Conservation (phyloP, 2,329 filamentous ascomycete species). For the Penicillium expansum region DNA sequence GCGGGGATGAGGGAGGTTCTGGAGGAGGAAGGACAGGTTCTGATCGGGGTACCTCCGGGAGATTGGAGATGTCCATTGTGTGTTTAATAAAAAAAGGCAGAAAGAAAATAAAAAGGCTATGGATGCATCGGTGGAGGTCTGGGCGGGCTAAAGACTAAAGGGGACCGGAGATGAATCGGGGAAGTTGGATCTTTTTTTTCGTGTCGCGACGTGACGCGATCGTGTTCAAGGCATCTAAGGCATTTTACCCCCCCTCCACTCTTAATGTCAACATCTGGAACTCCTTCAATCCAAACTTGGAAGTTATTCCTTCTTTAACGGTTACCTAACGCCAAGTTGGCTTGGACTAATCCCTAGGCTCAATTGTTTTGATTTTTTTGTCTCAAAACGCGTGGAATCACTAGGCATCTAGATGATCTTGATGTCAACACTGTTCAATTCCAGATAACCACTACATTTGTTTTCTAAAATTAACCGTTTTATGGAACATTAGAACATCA, state of each 20-base stretch:
- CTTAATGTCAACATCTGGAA: neutral
- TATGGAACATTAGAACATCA: neutral
- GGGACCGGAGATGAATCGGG: constrained; percentile 21
- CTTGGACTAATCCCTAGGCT: neutral
- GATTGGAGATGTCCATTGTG: constrained; percentile 36
- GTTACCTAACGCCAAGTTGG: neutral
- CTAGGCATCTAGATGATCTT: too few relatives aligned
- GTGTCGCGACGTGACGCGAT: constrained; percentile 29
- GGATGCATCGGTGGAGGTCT: constrained; percentile 12
- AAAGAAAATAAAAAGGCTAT: constrained; percentile 13
- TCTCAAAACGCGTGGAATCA: neutral
- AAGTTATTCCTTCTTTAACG: neutral
- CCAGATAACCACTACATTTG: neutral
- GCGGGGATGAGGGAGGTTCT: constrained; percentile 43
- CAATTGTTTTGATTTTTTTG: neutral
- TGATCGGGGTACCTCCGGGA: constrained; percentile 35
- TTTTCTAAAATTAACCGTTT: neutral
- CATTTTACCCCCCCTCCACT: neutral
- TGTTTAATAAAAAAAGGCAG: constrained; percentile 13
- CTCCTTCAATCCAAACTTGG: neutral
- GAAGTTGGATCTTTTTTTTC: constrained; percentile 19
- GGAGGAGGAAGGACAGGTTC: constrained; percentile 34
- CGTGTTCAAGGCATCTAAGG: constrained; percentile 18
- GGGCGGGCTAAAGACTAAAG: constrained; percentile 18
- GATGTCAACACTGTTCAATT: neutral